These are phyloP conservation scores for Irpex sp. DNA, from an alignment of 1,284 basidiomycete genomes.

Conservation along the genomic window DNA sequence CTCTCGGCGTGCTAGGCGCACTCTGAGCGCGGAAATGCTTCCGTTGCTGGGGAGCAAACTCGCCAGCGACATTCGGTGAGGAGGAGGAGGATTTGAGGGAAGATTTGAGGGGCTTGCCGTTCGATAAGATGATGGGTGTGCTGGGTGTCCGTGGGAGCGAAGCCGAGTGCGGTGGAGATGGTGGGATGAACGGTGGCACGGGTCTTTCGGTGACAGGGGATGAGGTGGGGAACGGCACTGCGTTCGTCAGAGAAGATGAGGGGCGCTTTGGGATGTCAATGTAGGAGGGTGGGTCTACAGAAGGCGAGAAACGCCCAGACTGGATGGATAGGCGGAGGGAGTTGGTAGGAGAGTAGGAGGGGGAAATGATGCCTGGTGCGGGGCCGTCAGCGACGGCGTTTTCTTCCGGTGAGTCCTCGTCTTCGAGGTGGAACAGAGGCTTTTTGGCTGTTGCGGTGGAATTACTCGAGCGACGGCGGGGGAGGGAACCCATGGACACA, in stretches of 20 bases:
- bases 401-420: conserved; percentile 24
- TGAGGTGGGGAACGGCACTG: conserved; percentile 31
- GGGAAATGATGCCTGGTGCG: conserved; percentile 9
- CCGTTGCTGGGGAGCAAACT: conserved; percentile 37
- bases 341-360: conserved; percentile 13
- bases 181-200: conserved; percentile 18
- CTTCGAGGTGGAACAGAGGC: conserved; percentile 20
- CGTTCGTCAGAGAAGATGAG: conserved; percentile 15
- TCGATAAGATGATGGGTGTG: conserved; percentile 59
- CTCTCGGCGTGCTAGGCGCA: conserved; percentile 67
- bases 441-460: conserved; percentile 22
- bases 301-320: conserved; percentile 30
- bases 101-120: conserved; percentile 87
- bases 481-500: conserved; percentile 45
- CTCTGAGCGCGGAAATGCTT: conserved; percentile 49
- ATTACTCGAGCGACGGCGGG: conserved; percentile 29
- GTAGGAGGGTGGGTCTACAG: conserved; percentile 21
- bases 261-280: conserved; percentile 24
- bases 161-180: conserved; percentile 8
- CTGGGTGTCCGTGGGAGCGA: conserved; percentile 27
- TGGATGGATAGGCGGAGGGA: conserved; percentile 22
- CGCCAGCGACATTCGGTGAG: conserved; percentile 45
- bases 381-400: conserved; percentile 14
- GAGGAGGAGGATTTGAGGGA: conserved; percentile 77
- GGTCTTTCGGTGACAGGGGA: conserved; percentile 15